phyloP scores from a whole-genome alignment of 192 early-diverging fungal genomes.

The Borealophlyctis nickersoniae region DNA sequence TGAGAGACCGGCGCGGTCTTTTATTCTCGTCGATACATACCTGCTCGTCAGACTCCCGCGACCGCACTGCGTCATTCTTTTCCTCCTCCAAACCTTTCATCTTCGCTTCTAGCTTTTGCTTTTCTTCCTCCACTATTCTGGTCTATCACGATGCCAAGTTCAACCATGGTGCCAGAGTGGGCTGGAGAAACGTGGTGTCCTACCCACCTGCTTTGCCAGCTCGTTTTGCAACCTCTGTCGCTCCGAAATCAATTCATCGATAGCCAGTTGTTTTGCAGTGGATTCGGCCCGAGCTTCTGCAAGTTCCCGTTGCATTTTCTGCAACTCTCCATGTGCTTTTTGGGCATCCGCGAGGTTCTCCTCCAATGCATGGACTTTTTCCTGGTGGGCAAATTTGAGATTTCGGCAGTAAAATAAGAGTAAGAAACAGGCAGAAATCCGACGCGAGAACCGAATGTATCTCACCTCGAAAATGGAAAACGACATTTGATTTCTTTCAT shows the following conservation, averaged over 20 bases:
- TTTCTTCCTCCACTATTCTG: not conserved
- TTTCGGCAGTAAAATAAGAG: no score
- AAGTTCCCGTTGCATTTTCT: constrained; percentile 8
- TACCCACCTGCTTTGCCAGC: not conserved
- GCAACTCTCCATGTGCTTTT: not conserved
- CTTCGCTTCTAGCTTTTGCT: not conserved
- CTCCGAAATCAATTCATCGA: constrained; percentile 7
- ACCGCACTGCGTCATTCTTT: not conserved
- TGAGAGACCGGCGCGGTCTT: no score
- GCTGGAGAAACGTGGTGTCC: not conserved
- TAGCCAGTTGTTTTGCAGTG: not conserved
- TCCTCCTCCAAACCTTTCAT: not conserved
- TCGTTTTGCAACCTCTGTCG: not conserved
- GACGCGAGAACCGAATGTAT: no score
- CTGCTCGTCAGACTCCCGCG: not conserved
- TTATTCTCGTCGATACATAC: no score
- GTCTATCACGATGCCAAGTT: not conserved
- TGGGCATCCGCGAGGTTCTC: constrained; percentile 2
- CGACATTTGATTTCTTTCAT: constrained; percentile 20
- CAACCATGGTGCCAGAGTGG: no score
- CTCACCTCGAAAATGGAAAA: constrained; percentile 37
- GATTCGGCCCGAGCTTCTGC: not conserved
- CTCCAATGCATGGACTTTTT: constrained; percentile 28
- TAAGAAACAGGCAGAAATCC: no score
- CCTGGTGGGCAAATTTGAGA: no score